Evolutionary conservation across 1,284 basidiomycete genomes (phyloP).

Genomic region (Irpex lacteus): DNA sequence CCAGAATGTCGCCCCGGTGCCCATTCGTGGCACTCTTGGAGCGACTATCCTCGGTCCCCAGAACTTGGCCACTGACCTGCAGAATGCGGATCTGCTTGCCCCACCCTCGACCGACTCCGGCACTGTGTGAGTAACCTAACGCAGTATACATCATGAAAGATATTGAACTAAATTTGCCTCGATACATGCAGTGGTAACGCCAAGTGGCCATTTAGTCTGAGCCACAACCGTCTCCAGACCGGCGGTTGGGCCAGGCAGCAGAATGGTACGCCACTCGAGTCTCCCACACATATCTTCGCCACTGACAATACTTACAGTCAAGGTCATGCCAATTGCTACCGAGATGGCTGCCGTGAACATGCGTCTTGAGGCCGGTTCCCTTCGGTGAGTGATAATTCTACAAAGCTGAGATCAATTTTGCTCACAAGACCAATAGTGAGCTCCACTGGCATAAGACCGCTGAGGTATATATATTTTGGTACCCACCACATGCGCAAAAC

Average conservation of each 20-base stretch:
- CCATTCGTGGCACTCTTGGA: constrained; percentile 44
- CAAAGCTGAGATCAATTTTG: neutral
- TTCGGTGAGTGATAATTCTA: constrained; percentile 42
- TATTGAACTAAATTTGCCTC: no score
- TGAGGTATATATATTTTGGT: constrained; percentile 41
- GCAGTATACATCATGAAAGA: no score
- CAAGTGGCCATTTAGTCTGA: constrained; percentile 72
- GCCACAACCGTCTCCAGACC: constrained; percentile 65
- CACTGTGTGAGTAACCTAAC: constrained; percentile 41
- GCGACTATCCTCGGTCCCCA: constrained; percentile 54
- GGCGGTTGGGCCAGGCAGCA: constrained; percentile 76
- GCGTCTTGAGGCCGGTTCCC: constrained; percentile 62
- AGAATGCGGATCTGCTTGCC: constrained; percentile 63
- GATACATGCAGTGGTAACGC: constrained; percentile 44
- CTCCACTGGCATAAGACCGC: constrained; percentile 73
- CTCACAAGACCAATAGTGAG: constrained; percentile 40
- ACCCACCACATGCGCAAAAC: neutral
- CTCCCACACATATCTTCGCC: neutral
- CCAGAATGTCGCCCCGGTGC: constrained; percentile 27
- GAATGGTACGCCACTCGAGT: constrained; percentile 41
- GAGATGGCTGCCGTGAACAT: constrained; percentile 70
- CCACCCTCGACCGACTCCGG: constrained; percentile 69
- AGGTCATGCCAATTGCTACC: constrained; percentile 59
- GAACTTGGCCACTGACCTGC: constrained; percentile 47
- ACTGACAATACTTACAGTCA: constrained; percentile 34